These are phyloP conservation scores for Hypoxylon sp. DNA, from an alignment of 2,329 filamentous ascomycete species.

Conservation along the genomic window DNA sequence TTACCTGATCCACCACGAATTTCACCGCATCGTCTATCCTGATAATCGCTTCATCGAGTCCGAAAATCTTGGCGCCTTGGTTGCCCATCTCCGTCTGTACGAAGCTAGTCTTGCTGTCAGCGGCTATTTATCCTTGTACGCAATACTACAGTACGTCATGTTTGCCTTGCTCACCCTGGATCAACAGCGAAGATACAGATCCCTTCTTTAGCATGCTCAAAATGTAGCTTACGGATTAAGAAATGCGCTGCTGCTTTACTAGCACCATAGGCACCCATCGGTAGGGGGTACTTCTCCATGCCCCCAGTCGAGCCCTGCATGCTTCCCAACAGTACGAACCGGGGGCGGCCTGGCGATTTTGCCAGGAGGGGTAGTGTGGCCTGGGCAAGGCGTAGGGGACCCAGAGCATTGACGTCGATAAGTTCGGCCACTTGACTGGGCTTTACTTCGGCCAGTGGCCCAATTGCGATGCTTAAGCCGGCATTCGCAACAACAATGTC, in stretches of 20 bases:
- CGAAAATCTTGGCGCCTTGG: conserved; percentile 28
- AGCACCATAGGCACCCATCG: conserved; percentile 33
- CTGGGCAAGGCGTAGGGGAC: conserved; percentile 35
- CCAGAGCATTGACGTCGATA: conserved; percentile 35
- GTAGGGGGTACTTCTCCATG: conserved; percentile 28
- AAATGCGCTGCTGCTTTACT: conserved; percentile 36
- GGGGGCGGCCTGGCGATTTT: conserved; percentile 17
- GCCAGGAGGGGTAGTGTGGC: conserved; percentile 31
- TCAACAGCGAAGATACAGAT: conserved; percentile 26
- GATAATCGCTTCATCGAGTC: conserved; percentile 24
- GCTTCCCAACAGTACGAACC: conserved; percentile 36
- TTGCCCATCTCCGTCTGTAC: conserved; percentile 41
- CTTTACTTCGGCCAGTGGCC: conserved; percentile 34
- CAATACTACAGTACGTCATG: background rate
- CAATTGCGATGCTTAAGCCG: conserved; percentile 47
- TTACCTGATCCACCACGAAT: conserved; percentile 35
- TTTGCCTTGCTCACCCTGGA: conserved; percentile 26
- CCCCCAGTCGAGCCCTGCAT: conserved; percentile 29
- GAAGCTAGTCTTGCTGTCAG: conserved; percentile 23
- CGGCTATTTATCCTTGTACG: background rate
- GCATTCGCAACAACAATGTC: conserved; percentile 65
- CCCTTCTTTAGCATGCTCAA: conserved; percentile 24
- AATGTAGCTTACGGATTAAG: conserved; percentile 35
- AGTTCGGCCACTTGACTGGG: conserved; percentile 27
- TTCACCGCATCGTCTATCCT: conserved; percentile 22